Evolutionary conservation across 805 yeast genomes (phyloP).

Genomic region (Nakazawaea ishiwadae): DNA sequence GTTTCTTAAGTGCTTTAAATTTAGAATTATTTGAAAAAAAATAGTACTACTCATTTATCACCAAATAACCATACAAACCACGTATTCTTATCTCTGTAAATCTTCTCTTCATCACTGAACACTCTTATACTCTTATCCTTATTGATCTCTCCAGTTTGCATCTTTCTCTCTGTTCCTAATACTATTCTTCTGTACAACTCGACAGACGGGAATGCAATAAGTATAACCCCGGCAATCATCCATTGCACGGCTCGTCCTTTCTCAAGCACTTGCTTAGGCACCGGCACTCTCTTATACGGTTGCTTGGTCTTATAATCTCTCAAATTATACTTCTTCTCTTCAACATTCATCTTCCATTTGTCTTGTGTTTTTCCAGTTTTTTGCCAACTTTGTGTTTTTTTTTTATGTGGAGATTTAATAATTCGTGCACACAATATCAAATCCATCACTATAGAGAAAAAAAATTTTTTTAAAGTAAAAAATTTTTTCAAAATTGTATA

Average conservation of each 20-base stretch:
- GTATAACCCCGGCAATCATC: constrained; percentile 25
- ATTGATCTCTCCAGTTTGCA: constrained; percentile 41
- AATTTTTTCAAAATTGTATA: neutral
- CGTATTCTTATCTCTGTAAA: constrained; percentile 29
- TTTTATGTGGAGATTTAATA: no score
- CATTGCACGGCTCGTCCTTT: constrained; percentile 23
- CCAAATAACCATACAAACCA: constrained; percentile 41
- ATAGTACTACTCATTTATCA: constrained; percentile 21
- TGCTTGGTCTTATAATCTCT: no score
- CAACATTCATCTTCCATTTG: no score
- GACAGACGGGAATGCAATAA: constrained; percentile 23
- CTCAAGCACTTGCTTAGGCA: constrained; percentile 19
- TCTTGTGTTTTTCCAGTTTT: no score
- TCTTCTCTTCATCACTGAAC: constrained; percentile 37
- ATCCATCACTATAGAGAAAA: no score
- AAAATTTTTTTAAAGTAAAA: neutral
- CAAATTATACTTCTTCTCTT: no score
- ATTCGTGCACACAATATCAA: no score
- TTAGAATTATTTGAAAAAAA: constrained; percentile 54
- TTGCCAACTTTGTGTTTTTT: no score
- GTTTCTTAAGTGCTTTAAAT: constrained; percentile 72
- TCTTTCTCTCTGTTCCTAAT: constrained; percentile 36
- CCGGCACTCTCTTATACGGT: constrained; percentile 2
- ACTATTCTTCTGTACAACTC: constrained; percentile 29
- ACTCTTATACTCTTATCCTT: constrained; percentile 39